Evolutionary conservation across 805 yeast species (phyloP), one percentile per base, ranked within the genome.

Genomic region (Yarrowia deformans): DNA sequence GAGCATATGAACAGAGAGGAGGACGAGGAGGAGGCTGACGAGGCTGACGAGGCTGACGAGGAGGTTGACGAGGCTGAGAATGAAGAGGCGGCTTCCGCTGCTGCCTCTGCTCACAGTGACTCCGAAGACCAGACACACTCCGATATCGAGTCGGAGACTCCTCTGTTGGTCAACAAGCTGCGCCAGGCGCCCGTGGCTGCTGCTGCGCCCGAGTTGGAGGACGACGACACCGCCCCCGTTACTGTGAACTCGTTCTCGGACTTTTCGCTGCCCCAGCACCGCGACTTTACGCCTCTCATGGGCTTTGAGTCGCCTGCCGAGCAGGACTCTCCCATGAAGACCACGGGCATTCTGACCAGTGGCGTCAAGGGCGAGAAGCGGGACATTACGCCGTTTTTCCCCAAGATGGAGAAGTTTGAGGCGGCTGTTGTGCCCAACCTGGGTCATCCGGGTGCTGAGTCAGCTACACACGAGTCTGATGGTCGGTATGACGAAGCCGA

Each of bases 281-380:
- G 66, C 7, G 66, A 60, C 34, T 60, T 60, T 8, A 60, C 66
- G 18, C 66, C 66, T 60, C 66, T 60, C 19, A 60, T 45, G 66
- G 66, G 52, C 29, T 60, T 32, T 8, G 66, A 60, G 66, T 60
- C 66, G 19, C 52, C 66, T 14, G 52, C 66, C 16, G 66, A 60
- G 40, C 50, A 60, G 37, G 63, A 56, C 16, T 56, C 63, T 14
- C 63, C 63, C 37, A 40, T 56, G 48, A 56, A 56, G 63, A 56
- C 63, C 48, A 56, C 63, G 12, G 63, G 63, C 4, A 56, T 42
- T 56, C 63, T 56, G 13, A 29, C 63, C 7, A 14, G 37, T n/a
- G 37, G 23, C 12, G 48, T 40, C 48, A 56, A 56, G 63, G 63
- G 63, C n/a, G 63, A 40, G 48, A 56, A 56, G 18, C 48, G 63